Evolutionary conservation across 2,329 filamentous ascomycete genomes (phyloP), one percentile per base, ranked within the genome.

Genomic region (Geosmithia putterillii): DNA sequence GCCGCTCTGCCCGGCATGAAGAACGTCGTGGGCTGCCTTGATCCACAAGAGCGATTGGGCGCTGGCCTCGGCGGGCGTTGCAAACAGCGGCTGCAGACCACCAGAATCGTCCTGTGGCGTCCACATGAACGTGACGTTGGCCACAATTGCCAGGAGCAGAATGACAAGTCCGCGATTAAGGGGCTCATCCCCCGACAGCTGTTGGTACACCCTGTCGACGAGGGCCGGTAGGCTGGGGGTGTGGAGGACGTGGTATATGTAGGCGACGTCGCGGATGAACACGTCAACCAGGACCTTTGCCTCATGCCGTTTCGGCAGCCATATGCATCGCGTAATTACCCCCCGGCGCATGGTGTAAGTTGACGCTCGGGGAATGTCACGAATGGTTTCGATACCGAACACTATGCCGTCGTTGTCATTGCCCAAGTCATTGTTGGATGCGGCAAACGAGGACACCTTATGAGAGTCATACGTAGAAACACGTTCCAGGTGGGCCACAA

Each of bases 221-320:
- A 55, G 22, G 7, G 44, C 21, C 15, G 49, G 49, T 7, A 62
- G 43, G 0, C 56, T 56, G 3, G 57, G 60, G 6, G 32, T 41
- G 40, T 62, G 59, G 1, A 59, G 45, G 19, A 65, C 51, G 44
- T 63, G 61, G 28, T 62, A 56, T 22, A 62, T 47, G 40, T 54
- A 57, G 8, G 54, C 57, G 20, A 62, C 47, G 14, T 61, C 51
- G 12, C 42, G 35, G 7, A 60, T 41, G 36, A 58, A 64, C 45
- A 57, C 58, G 7, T 62, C 48, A 3, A 61, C 39, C 2, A 64
- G 49, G 8, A 50, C 41, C 25, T 47, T 54, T 4, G 60, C 51
- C 50, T 65, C 62, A 8, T 53, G 47, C n/a, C 55, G 47, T 14
- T 52, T 45, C 5, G 62, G 62, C 5, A 63, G 49, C 57, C 59